Base-by-base conservation (phyloP, 2,329 filamentous ascomycete genomes). In the Aspergillus arachidicola region DNA sequence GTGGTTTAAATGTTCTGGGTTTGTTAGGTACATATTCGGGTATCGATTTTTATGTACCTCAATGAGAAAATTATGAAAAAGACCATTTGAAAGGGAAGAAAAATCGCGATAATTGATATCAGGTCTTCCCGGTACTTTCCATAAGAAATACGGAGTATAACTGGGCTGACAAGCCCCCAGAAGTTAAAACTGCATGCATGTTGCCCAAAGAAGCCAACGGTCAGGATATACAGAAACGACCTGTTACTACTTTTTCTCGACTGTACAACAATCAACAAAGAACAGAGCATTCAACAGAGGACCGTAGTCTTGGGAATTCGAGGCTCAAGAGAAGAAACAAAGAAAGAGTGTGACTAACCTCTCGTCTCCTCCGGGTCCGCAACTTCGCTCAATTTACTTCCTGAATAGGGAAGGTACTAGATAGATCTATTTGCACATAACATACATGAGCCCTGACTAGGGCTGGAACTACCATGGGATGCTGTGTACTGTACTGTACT, bases 121-220 rank as follows among this genome's bases (percentile, higher is more conserved):
- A 51, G 10, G 48, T n/a, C 28, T 28, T 26, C 38, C 55, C 28
- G 28, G 55, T n/a, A 26, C 6, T 11, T 32, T 10, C 48, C 48
- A 51, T n/a, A 51, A 32, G 48, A 21, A 16, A 32, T 32, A 51
- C 26, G 48, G 48, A 51, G 28, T n/a, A 32, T n/a, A 36, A 53
- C 26, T 30, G 50, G 50, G 28, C 23, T 32, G 50, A 26, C 32
- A 55, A 55, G 51, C 32, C 30, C 32, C 7, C n/a, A 26, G 51
- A 55, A 38, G 51, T 55, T 55, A 55, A 55, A 41, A 55, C 26
- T 41, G 36, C 19, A 54, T 64, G 63, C 63, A 64, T 43, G 41
- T 59, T 32, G 63, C 63, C 63, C 60, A 30, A 64, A 64, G 23
- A 61, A 60, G 63, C 59, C 53, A 63, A 56, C 50, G 57, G 57